Evolutionary conservation across 371 early-diverging fungal genomes (phyloP).

Genomic region (Dinochytrium kinnereticum): DNA sequence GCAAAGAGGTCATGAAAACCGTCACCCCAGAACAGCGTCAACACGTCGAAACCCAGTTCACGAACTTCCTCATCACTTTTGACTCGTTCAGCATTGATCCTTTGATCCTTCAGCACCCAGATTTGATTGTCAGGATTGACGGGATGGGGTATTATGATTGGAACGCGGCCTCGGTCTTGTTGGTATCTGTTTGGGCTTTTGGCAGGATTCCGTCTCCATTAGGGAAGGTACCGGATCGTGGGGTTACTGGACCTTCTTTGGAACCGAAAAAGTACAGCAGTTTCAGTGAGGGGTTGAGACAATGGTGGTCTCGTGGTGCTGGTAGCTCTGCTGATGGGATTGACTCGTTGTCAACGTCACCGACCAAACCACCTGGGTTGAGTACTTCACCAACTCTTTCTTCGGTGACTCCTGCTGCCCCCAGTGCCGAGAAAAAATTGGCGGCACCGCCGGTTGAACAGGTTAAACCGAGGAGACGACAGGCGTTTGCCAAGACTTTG

Average conservation of each 20-base stretch:
- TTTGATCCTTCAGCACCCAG: conserved; percentile 63
- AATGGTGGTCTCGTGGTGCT: conserved; percentile 18
- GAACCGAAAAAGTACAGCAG: conserved; percentile 27
- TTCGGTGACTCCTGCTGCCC: background rate
- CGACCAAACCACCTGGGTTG: background rate
- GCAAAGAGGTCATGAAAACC: background rate
- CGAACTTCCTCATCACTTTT: conserved; percentile 61
- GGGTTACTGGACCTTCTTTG: background rate
- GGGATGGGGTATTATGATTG: conserved; percentile 44
- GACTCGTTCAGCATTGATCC: conserved; percentile 70
- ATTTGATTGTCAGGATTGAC: conserved; percentile 69
- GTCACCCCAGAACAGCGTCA: background rate
- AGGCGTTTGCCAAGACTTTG: conserved; percentile 81
- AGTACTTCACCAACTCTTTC: background rate
- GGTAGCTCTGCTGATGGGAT: background rate
- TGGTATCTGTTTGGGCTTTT: conserved; percentile 53
- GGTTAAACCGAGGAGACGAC: conserved; percentile 8
- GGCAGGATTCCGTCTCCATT: conserved; percentile 20
- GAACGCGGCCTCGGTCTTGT: conserved; percentile 52
- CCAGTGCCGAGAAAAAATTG: background rate
- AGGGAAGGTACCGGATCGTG: background rate
- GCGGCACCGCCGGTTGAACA: conserved; percentile 15
- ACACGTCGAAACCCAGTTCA: conserved; percentile 61
- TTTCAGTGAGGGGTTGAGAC: conserved; percentile 6
- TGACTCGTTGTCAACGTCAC: background rate